Conservation (phyloP, 108 stramenopile genomes). For the Skeletonema potamos region DNA sequence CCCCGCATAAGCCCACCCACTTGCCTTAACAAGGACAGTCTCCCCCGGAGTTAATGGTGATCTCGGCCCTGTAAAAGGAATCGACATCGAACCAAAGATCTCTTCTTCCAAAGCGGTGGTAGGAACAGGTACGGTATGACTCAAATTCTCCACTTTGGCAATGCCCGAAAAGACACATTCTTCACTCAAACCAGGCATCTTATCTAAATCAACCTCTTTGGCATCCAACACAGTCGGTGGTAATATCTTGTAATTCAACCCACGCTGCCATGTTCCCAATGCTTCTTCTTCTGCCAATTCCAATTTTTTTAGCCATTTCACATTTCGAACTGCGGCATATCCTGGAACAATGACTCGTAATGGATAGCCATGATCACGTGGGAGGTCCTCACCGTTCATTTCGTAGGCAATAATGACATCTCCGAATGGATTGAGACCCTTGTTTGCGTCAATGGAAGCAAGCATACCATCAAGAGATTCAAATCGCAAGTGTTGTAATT, state of each 20-base stretch:
- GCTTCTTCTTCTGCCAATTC: constrained; percentile 66
- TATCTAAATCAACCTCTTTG: constrained; percentile 53
- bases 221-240: constrained; percentile 81
- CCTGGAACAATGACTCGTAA: constrained; percentile 96
- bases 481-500: constrained; percentile 77
- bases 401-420: constrained; percentile 95
- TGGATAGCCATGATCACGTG: constrained; percentile 96
- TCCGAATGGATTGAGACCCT: constrained; percentile 84
- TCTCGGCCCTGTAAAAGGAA: background rate
- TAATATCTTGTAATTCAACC: constrained; percentile 85
- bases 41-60: constrained; percentile 50
- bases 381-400: constrained; percentile 93
- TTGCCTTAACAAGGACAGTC: constrained; percentile 55
- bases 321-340: constrained; percentile 80
- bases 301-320: constrained; percentile 82
- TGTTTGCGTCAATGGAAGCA: constrained; percentile 83
- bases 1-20: constrained; percentile 88
- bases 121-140: background rate
- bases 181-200: constrained; percentile 79
- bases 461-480: constrained; percentile 80
- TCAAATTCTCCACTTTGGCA: constrained; percentile 46
- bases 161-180: constrained; percentile 79
- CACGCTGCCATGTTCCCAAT: constrained; percentile 80
- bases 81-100: constrained; percentile 20
- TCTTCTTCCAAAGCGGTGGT: constrained; percentile 3